Base-by-base conservation (phyloP, 176 grass and related monocot species). In the Rhipidocladum racemiflorum region DNA sequence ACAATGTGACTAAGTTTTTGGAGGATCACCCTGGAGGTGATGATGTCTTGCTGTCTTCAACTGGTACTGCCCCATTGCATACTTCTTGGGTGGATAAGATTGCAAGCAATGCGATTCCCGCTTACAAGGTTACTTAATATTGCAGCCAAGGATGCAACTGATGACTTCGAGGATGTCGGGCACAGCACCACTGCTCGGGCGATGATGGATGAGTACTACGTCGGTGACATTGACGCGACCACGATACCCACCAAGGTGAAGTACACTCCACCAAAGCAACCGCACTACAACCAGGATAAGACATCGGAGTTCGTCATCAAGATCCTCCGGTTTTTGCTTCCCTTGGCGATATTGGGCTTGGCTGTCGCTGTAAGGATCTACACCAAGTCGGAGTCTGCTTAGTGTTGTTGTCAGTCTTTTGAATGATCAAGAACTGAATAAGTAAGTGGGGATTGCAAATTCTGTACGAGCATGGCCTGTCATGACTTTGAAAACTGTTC, bases 1-100 rank as follows among this genome's bases (percentile, higher is more conserved):
- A 98, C 88, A 79, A 98, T 85, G 92, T 98, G 73, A 98, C 95
- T 60, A 98, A 93, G 74, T 98, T 98, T 71, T 85, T 95, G 51
- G 95, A 98, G 70, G 95, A 98, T 79, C 95, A 98, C 84, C 95
- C 95, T 75, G 95, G 95, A 75, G 95, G 95, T 55, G 95, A 98
- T 44, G 95, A 98, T 70, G 92, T 98, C 70, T 73, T 98, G 61
- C 57, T 98, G 49, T 93, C 92, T 75, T 90, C 95, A 77, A 94
- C 92, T 43, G 95, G 95, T 97, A 97, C 43, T 38, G 36, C n/a
- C 23, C 53, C 9, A 49, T 59, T 60, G 4, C 73, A 85, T 81
- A 21, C 15, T 61, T 38, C 4, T 84, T 50, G 38, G 18, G 61
- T 67, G 55, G 60, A n/a, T 21, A 46, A 82, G 24, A 25, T 49